Evolutionary conservation across 2,329 filamentous ascomycete genomes (phyloP).

Genomic region (Stagonosporopsis rhizophila): DNA sequence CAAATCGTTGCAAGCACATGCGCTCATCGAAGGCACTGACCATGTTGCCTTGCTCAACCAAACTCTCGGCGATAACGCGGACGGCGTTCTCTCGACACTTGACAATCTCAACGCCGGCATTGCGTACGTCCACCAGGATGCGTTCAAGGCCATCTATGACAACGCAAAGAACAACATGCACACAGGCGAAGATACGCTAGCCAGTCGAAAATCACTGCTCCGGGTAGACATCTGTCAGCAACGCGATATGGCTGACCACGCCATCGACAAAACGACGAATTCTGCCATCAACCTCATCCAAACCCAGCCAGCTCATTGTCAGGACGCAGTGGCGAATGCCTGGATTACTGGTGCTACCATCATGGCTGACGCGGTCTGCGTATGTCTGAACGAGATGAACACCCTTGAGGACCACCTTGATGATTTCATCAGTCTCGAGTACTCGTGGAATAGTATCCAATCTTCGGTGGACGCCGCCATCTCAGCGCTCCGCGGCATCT

Average conservation of each 20-base stretch:
- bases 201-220: constrained; percentile 46
- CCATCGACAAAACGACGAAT: constrained; percentile 56
- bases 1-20: constrained; percentile 55
- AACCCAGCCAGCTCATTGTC: constrained; percentile 48
- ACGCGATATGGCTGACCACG: constrained; percentile 54
- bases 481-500: constrained; percentile 54
- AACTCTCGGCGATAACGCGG: constrained; percentile 52
- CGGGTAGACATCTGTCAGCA: constrained; percentile 55
- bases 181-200: constrained; percentile 38
- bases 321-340: constrained; percentile 53
- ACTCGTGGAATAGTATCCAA: constrained; percentile 54
- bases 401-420: constrained; percentile 50
- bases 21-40: constrained; percentile 54
- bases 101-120: constrained; percentile 56
- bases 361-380: constrained; percentile 54
- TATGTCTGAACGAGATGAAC: constrained; percentile 52
- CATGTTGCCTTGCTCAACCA: constrained; percentile 53
- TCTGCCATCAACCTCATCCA: constrained; percentile 55
- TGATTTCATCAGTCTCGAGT: constrained; percentile 57
- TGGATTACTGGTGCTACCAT: constrained; percentile 56
- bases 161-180: constrained; percentile 48
- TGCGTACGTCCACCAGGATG: constrained; percentile 56
- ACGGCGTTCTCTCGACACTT: constrained; percentile 52
- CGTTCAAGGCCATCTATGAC: constrained; percentile 56
- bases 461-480: constrained; percentile 51